Conservation (phyloP, 2,329 filamentous ascomycete genomes). For the Ophiocordyceps sinensis region DNA sequence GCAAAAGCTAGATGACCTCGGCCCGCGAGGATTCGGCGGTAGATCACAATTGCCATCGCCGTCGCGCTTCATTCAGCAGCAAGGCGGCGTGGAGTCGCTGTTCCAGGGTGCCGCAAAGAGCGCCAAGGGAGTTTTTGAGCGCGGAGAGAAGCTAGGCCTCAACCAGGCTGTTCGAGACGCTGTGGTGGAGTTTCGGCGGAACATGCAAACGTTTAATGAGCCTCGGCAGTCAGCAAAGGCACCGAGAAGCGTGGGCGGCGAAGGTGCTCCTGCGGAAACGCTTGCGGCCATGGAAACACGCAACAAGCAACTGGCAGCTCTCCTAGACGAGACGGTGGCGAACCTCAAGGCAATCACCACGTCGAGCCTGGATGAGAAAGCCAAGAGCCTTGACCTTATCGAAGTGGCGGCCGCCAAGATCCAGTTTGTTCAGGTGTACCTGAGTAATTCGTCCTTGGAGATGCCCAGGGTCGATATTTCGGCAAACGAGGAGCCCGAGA, state of each 20-base stretch:
- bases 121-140: constrained; percentile 58
- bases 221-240: constrained; percentile 28
- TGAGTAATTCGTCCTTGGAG: constrained; percentile 41
- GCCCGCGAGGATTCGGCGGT: constrained; percentile 24
- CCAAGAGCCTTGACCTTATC: constrained; percentile 35
- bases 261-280: constrained; percentile 18
- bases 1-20: constrained; percentile 18
- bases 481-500: not conserved
- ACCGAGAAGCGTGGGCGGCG: constrained; percentile 19
- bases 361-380: constrained; percentile 31
- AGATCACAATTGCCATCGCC: constrained; percentile 32
- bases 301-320: constrained; percentile 50
- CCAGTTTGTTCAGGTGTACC: constrained; percentile 48
- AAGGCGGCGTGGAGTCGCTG: constrained; percentile 51
- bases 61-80: constrained; percentile 38
- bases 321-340: constrained; percentile 53
- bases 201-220: constrained; percentile 54
- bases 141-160: constrained; percentile 62
- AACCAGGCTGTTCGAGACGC: constrained; percentile 72
- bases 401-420: constrained; percentile 47
- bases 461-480: constrained; percentile 17
- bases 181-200: constrained; percentile 64
- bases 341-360: constrained; percentile 47
- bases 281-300: constrained; percentile 44
- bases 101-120: constrained; percentile 66